These are phyloP conservation scores for Umbelopsis isabellina DNA, from an alignment of 192 early-diverging fungal species.

Conservation along the genomic window DNA sequence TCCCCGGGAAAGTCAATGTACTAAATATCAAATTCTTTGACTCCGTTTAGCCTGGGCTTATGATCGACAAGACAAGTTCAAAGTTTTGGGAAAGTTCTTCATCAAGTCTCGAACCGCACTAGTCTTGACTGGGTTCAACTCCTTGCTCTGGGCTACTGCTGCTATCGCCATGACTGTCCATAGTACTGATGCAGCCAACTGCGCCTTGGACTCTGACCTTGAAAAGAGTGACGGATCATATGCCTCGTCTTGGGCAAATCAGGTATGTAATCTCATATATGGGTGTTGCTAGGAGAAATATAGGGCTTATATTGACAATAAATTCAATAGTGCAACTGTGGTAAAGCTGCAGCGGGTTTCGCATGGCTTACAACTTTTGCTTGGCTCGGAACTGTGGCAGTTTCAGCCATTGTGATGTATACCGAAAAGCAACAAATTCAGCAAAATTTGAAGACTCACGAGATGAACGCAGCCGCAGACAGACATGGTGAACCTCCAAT, in stretches of 20 bases:
- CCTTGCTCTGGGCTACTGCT: constrained; percentile 30
- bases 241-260: constrained; percentile 30
- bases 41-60: constrained; percentile 34
- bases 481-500: background rate
- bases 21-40: background rate
- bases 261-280: constrained; percentile 26
- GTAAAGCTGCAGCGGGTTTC: constrained; percentile 25
- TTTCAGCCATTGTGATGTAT: constrained; percentile 29
- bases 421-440: constrained; percentile 36
- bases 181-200: constrained; percentile 20
- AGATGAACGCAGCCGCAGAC: constrained; percentile 9
- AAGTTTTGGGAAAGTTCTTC: constrained; percentile 38
- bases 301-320: background rate
- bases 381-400: constrained; percentile 27
- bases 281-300: background rate
- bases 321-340: constrained; percentile 32
- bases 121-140: constrained; percentile 32
- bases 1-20: too few relatives aligned
- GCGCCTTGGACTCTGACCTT: constrained; percentile 21
- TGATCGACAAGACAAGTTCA: constrained; percentile 37
- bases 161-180: constrained; percentile 39
- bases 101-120: constrained; percentile 34
- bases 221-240: constrained; percentile 22
- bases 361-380: constrained; percentile 35
- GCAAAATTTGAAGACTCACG: constrained; percentile 30